Base-by-base conservation (phyloP, 139 green algal genomes). In the Axilococcus clingmanii region DNA sequence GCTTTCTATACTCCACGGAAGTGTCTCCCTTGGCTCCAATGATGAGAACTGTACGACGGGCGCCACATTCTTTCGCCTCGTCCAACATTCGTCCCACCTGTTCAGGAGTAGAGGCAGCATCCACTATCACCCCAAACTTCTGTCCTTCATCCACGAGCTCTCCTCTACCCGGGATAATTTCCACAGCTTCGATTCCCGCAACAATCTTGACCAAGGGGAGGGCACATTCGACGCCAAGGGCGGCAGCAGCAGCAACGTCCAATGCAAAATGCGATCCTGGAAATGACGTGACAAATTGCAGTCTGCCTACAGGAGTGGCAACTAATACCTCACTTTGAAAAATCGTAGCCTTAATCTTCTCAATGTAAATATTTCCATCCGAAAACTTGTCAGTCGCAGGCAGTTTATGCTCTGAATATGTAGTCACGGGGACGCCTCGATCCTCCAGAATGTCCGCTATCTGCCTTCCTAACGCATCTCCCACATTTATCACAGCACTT, bases 181-280 rank as follows among this genome's bases (percentile, higher is more conserved):
- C 65, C 22, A 57, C 48, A 3, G 75, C 69, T 69, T 96, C 86
- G 17, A 95, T 85, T 30, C 85, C 87, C 22, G 81, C 78, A 29
- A 83, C 78, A 23, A 94, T 89, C 11, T 56, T 46, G 35, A 65
- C 43, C 17, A 89, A 59, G 20, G 69, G 63, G n/a, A 87, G 67
- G 30, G 76, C 81, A 31, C 88, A 44, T 17, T 86, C 80, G 0
- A 95, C 40, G 15, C 83, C 88, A 11, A 72, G 74, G 0, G 86
- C 85, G 24, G 97, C 86, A 7, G 92, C 86, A 31, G 87, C 90
- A 25, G 95, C 61, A 7, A 97, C 73, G 67, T 97, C 96, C 71
- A 70, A 81, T 14, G 90, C 77, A 48, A 96, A 95, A 51, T 77
- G 61, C 15, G 76, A 59, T 40, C 92, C 89, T 22, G 95, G 52